Conservation (phyloP, 345 rosid species). For the Physaria fendleri region DNA sequence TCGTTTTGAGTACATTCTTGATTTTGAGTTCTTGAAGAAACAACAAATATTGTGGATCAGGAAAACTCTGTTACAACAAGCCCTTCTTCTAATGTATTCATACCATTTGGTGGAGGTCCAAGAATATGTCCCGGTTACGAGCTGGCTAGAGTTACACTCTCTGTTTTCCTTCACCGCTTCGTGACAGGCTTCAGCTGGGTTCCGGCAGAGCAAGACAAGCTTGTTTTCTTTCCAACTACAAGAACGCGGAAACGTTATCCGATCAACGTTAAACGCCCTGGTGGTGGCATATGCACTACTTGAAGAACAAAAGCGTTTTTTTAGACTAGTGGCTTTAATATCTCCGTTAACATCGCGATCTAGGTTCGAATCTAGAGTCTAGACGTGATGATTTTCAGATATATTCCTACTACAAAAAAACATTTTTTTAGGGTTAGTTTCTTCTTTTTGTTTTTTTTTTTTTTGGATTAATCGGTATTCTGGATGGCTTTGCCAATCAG, state of each 20-base stretch:
- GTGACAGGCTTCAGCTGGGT: constrained; percentile 74
- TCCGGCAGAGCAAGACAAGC: constrained; percentile 78
- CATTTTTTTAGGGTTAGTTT: too few relatives aligned
- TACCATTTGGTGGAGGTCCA: constrained; percentile 64
- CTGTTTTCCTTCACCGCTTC: constrained; percentile 53
- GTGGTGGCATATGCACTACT: constrained; percentile 7
- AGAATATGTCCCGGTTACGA: constrained; percentile 59
- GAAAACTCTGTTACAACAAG: constrained; percentile 40
- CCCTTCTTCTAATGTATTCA: constrained; percentile 39
- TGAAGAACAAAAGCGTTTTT: too few relatives aligned
- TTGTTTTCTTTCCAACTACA: constrained; percentile 90
- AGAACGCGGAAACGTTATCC: constrained; percentile 93
- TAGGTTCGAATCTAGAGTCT: too few relatives aligned
- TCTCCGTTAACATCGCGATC: too few relatives aligned
- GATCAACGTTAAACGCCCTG: constrained; percentile 51
- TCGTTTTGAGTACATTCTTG: background rate
- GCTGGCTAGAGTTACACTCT: constrained; percentile 57
- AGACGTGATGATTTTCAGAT: too few relatives aligned
- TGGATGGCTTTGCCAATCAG: too few relatives aligned
- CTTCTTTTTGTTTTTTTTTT: too few relatives aligned
- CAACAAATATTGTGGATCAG: constrained; percentile 32
- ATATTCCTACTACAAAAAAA: too few relatives aligned
- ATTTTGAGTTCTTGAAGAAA: background rate
- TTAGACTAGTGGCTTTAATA: too few relatives aligned
- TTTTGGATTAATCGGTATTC: too few relatives aligned